A percentile compares a stretch with the other conserved stretches of the same genome.
phyloP scores from a whole-genome alignment of 176 grass and related monocot genomes.

The Zoysia japonica region DNA sequence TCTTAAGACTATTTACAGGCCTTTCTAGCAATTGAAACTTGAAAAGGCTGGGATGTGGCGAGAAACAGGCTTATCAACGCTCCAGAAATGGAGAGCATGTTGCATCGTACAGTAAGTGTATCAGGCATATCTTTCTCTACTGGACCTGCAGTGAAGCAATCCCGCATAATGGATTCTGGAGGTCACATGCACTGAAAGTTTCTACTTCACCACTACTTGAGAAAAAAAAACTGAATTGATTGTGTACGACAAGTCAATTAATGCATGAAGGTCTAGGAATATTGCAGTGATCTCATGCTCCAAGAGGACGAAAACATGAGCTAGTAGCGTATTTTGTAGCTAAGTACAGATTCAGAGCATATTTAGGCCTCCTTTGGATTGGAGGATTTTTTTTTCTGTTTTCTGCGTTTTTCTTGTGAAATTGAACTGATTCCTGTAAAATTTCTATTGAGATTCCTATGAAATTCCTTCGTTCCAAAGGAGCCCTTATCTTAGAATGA shows the following conservation, averaged over 20 bases:
- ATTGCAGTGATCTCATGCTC: background rate
- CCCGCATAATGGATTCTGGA: constrained; percentile 4
- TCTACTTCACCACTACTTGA: background rate
- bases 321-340: background rate
- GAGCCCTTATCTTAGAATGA: constrained; percentile 39
- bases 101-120: too few relatives aligned
- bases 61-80: too few relatives aligned
- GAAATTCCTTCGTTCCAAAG: too few relatives aligned
- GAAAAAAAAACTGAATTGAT: background rate
- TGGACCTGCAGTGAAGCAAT: background rate
- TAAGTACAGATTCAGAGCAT: background rate
- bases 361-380: too few relatives aligned
- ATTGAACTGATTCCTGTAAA: background rate
- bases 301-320: background rate
- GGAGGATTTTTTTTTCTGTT: too few relatives aligned
- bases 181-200: background rate
- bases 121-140: too few relatives aligned
- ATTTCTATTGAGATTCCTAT: background rate
- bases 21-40: too few relatives aligned
- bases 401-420: too few relatives aligned
- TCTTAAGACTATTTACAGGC: too few relatives aligned
- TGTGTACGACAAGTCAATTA: constrained; percentile 1
- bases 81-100: too few relatives aligned
- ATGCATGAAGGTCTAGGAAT: background rate
- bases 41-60: too few relatives aligned